Conservation (phyloP, 805 yeast genomes). For the Diddensiella santjacobensis region DNA sequence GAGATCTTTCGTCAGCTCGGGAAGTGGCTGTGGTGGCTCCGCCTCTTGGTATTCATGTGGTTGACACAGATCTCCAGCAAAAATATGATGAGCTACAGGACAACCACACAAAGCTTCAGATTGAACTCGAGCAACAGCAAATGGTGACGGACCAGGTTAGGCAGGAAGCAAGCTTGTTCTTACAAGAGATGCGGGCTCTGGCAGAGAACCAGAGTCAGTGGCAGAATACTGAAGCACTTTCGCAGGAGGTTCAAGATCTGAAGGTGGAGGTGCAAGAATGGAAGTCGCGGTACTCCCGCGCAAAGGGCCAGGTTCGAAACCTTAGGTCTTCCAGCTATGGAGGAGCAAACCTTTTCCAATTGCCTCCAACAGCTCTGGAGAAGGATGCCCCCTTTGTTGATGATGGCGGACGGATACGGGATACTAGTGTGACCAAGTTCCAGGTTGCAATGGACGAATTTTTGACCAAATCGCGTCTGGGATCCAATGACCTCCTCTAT, state of each 20-base stretch:
- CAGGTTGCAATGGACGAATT: constrained; percentile 34
- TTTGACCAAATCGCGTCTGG: constrained; percentile 29
- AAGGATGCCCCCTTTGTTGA: constrained; percentile 20
- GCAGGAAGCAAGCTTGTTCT: constrained; percentile 34
- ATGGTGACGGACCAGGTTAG: constrained; percentile 36
- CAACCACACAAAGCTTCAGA: constrained; percentile 24
- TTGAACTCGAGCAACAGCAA: constrained; percentile 25
- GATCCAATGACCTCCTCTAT: constrained; percentile 28
- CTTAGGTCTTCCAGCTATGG: constrained; percentile 25
- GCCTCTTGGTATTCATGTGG: constrained; percentile 5
- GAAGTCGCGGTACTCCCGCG: constrained; percentile 32
- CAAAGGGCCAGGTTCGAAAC: constrained; percentile 29
- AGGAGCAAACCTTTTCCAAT: constrained; percentile 13
- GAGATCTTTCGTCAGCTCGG: neutral
- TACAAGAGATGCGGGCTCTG: constrained; percentile 38
- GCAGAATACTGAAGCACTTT: constrained; percentile 15
- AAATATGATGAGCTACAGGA: constrained; percentile 22
- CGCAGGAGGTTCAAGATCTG: constrained; percentile 26
- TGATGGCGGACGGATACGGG: constrained; percentile 30
- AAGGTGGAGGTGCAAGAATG: constrained; percentile 36
- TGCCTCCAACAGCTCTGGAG: constrained; percentile 12
- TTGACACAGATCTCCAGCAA: constrained; percentile 11
- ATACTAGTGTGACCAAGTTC: constrained; percentile 27
- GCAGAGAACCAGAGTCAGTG: constrained; percentile 25
- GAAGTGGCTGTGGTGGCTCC: neutral